Conservation (phyloP, 352 stramenopile species). For the Phytophthora quininea region DNA sequence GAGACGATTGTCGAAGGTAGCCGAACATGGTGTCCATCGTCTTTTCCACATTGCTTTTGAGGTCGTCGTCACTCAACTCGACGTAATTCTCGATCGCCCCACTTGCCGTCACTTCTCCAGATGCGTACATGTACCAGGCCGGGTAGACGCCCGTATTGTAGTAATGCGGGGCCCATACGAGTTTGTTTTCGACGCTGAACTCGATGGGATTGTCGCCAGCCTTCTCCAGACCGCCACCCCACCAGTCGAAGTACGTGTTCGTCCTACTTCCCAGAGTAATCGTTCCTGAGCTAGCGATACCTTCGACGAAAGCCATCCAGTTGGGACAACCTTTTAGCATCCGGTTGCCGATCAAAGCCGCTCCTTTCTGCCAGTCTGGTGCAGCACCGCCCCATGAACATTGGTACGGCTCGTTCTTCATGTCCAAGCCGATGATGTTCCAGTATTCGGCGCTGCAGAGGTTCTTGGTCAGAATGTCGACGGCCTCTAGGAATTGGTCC, state of each 20-base stretch:
- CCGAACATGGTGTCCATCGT: slow-evolving; percentile 74
- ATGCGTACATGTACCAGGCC: slow-evolving; percentile 61
- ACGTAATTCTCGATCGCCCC: slow-evolving; percentile 36
- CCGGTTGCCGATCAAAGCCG: slow-evolving; percentile 57
- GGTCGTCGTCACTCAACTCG: slow-evolving; percentile 50
- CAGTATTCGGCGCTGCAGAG: slow-evolving; percentile 60
- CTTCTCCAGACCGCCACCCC: slow-evolving; percentile 52
- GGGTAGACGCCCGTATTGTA: slow-evolving; percentile 73
- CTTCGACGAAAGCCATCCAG: slow-evolving; percentile 72
- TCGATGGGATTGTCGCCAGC: slow-evolving; percentile 40
- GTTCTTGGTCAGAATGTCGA: slow-evolving; percentile 64
- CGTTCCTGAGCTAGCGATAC: slow-evolving; percentile 43
- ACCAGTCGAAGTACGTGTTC: slow-evolving; percentile 65
- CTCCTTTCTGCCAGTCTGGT: slow-evolving; percentile 59
- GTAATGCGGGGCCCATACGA: slow-evolving; percentile 74
- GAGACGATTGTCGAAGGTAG: slow-evolving; percentile 47
- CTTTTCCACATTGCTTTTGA: slow-evolving; percentile 56
- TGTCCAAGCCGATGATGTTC: slow-evolving; percentile 67
- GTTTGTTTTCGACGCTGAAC: slow-evolving; percentile 44
- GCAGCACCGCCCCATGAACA: slow-evolving; percentile 47
- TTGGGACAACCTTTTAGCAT: slow-evolving; percentile 66
- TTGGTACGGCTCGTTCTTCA: slow-evolving; percentile 72
- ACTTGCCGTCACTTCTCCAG: slow-evolving; percentile 16
- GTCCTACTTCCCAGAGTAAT: slow-evolving; percentile 37
- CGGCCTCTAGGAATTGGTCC: slow-evolving; percentile 52